Evolutionary conservation across 1,284 basidiomycete species (phyloP).

Genomic region (Malassezia caprae): DNA sequence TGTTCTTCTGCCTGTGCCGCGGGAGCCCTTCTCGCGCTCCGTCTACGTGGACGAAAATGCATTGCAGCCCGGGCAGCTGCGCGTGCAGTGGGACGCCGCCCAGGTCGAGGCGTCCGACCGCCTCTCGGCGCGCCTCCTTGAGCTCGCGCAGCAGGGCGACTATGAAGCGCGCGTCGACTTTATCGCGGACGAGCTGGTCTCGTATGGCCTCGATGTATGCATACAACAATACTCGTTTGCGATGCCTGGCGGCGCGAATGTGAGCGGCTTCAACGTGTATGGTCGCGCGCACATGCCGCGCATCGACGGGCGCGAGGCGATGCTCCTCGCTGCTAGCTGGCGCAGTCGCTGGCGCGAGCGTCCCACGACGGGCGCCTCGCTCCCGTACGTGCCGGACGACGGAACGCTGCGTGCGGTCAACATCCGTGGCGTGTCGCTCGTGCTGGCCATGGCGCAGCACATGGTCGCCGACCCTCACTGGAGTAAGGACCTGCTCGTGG

Average conservation of each 20-base stretch:
- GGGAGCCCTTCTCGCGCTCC: constrained; percentile 28
- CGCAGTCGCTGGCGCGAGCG: constrained; percentile 20
- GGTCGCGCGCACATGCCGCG: constrained; percentile 72
- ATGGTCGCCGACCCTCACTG: constrained; percentile 52
- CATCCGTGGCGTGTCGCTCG: constrained; percentile 70
- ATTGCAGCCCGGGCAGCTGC: constrained; percentile 36
- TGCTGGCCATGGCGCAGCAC: constrained; percentile 71
- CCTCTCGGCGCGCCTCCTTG: constrained; percentile 23
- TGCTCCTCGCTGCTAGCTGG: constrained; percentile 50
- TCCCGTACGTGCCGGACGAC: constrained; percentile 12
- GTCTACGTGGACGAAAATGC: constrained; percentile 48
- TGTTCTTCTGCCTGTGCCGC: constrained; percentile 27
- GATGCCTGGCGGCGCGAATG: constrained; percentile 2
- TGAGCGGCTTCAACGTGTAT: constrained; percentile 67
- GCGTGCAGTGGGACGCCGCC: constrained; percentile 30
- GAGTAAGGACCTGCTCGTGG: constrained; percentile 66
- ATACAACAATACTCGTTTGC: constrained; percentile 19
- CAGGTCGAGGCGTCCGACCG: constrained; percentile 34
- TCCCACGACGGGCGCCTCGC: constrained; percentile 3
- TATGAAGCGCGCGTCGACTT: constrained; percentile 21
- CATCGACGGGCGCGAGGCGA: constrained; percentile 76
- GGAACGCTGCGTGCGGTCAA: constrained; percentile 57
- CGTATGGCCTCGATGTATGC: constrained; percentile 26
- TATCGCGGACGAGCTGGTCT: constrained; percentile 22
- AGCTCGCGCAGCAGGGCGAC: background rate